These are phyloP conservation scores for Colletotrichum sp. DNA, from an alignment of 2,329 filamentous ascomycete species.

Conservation along the genomic window DNA sequence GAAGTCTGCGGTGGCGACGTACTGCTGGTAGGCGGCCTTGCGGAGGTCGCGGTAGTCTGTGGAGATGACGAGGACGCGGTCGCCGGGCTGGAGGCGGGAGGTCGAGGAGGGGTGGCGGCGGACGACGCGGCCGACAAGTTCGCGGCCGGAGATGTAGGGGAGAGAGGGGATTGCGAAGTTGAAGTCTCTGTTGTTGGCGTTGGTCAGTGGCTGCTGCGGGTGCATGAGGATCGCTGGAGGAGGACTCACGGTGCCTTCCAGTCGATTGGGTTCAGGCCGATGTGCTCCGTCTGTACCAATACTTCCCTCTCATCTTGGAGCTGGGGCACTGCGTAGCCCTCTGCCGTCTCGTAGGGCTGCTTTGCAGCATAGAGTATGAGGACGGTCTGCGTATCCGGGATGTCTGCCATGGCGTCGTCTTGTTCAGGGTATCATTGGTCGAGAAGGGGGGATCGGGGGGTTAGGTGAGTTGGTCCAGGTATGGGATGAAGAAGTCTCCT, in stretches of 20 bases:
- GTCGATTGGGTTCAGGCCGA: conserved; percentile 79
- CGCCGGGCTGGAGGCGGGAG: conserved; percentile 54
- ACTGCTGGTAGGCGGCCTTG: conserved; percentile 76
- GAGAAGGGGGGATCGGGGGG: too few relatives aligned
- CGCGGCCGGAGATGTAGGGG: conserved; percentile 73
- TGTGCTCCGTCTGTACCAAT: conserved; percentile 66
- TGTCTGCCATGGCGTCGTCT: conserved; percentile 4
- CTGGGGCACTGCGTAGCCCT: conserved; percentile 49
- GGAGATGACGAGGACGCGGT: conserved; percentile 69
- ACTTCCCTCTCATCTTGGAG: conserved; percentile 51
- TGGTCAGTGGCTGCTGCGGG: background rate
- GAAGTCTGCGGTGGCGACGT: conserved; percentile 67
- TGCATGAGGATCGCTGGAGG: background rate
- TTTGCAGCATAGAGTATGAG: conserved; percentile 54
- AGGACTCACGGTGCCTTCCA: conserved; percentile 73
- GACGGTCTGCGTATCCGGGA: conserved; percentile 43
- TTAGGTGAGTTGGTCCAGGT: background rate
- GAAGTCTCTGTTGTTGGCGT: conserved; percentile 58
- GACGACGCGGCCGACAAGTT: conserved; percentile 70
- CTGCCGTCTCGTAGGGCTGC: conserved; percentile 52
- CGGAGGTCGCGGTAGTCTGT: conserved; percentile 77
- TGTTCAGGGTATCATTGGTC: background rate
- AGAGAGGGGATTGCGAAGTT: conserved; percentile 72
- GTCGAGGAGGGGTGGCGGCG: conserved; percentile 25
- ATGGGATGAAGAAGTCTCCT: background rate